phyloP scores from a whole-genome alignment of 2,329 filamentous ascomycete genomes.

The Zelopaecilomyces penicillatus region DNA sequence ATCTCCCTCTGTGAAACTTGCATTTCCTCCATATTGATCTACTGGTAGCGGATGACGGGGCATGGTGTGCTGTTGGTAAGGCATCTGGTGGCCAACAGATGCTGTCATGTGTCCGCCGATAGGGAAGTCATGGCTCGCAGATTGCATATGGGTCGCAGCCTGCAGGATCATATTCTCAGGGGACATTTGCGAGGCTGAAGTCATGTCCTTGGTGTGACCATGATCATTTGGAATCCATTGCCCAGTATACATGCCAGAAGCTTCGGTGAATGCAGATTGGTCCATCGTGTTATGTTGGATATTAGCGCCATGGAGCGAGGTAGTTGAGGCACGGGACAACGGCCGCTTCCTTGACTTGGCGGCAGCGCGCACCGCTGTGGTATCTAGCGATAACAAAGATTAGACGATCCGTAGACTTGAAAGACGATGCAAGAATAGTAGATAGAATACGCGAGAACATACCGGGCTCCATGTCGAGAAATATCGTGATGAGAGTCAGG shows the following conservation, averaged over 20 bases:
- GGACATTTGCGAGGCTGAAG: constrained; percentile 38
- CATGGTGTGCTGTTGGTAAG: constrained; percentile 35
- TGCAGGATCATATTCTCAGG: constrained; percentile 53
- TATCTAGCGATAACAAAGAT: constrained; percentile 14
- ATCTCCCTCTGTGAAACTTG: constrained; percentile 49
- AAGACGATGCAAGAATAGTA: constrained; percentile 1
- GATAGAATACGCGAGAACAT: constrained; percentile 14
- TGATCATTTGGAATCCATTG: constrained; percentile 44
- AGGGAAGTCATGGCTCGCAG: constrained; percentile 40
- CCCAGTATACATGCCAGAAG: constrained; percentile 35
- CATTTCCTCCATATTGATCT: constrained; percentile 43
- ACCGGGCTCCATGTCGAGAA: constrained; percentile 29
- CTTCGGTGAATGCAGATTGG: constrained; percentile 34
- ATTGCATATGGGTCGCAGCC: constrained; percentile 47
- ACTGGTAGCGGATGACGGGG: constrained; percentile 43
- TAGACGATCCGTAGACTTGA: not conserved
- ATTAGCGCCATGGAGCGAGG: constrained; percentile 46
- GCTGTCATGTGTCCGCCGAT: constrained; percentile 40
- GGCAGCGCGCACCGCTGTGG: constrained; percentile 21
- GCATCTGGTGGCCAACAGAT: constrained; percentile 32
- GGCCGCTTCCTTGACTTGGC: constrained; percentile 41
- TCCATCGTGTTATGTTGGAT: constrained; percentile 43
- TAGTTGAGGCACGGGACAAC: constrained; percentile 47
- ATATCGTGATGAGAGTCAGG: constrained; percentile 4
- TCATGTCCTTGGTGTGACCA: constrained; percentile 35